Base-by-base conservation (phyloP, 768 basidiomycete genomes). In the Trametopsis cervina region DNA sequence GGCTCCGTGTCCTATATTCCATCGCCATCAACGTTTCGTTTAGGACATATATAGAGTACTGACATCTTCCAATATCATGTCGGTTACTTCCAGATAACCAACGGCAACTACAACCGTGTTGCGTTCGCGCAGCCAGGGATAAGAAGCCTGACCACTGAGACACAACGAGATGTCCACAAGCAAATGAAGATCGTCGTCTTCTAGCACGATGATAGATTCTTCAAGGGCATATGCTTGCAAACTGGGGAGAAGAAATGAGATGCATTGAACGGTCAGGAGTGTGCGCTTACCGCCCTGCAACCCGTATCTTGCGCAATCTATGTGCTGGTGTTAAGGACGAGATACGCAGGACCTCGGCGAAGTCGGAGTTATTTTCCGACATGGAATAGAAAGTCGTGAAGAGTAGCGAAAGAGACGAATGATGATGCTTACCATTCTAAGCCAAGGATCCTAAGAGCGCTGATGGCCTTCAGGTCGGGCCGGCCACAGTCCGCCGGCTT, bases 161-260 rank as follows among this genome's bases (percentile, higher is more conserved):
- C 77, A 78, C 11, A 80, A 67, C 39, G 72, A 67, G 7, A 71
- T 71, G 57, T 86, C 81, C 6, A 85, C 75, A 9, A 82, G 64
- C 41, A 85, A 57, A 26, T 69, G 78, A n/a, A 63, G 61, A 11
- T 70, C 69, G 40, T 67, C 69, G 53, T 78, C 77, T n/a, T 73
- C 54, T 25, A 86, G 60, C 18, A 79, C 49, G 12, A 76, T 63
- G 12, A 75, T 60, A 3, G 72, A 73, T 33, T 70, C 72, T 7
- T 61, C 55, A 12, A 67, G 64, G 51, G 84, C 80, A 58, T 82
- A 81, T 24, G 72, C 68, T 27, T 82, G 68, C 53, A 84, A 67
- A 57, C 83, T 86, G 33, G n/a, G 3, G 23, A 18, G 20, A 41
- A 38, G 45, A 17, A 20, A 15, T 11, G 26, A 11, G 26, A 5